Evolutionary conservation across 352 stramenopile species (phyloP).

Genomic region (Globisporangium spiculum): DNA sequence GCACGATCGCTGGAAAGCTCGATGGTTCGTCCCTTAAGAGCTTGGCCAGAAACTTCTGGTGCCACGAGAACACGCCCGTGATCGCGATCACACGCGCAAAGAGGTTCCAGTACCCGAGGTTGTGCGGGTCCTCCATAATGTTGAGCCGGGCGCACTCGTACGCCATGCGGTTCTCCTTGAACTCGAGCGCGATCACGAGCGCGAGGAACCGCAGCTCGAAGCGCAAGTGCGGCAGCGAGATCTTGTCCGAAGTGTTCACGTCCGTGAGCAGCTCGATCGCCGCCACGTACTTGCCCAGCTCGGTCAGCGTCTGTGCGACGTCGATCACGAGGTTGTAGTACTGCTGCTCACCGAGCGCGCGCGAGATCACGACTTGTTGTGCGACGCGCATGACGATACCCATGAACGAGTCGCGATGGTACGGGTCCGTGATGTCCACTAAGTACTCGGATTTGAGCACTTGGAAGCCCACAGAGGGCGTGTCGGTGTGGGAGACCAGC

Average conservation of each 20-base stretch:
- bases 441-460: constrained; percentile 82
- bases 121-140: constrained; percentile 80
- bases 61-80: constrained; percentile 83
- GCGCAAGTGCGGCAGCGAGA: constrained; percentile 58
- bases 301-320: constrained; percentile 72
- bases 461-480: constrained; percentile 71
- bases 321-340: constrained; percentile 83
- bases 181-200: constrained; percentile 80
- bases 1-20: constrained; percentile 75
- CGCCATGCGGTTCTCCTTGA: constrained; percentile 85
- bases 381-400: constrained; percentile 82
- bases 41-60: constrained; percentile 87
- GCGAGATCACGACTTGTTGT: constrained; percentile 78
- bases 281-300: constrained; percentile 78
- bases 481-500: constrained; percentile 53
- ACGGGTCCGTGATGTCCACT: constrained; percentile 73
- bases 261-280: constrained; percentile 85
- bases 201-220: constrained; percentile 83
- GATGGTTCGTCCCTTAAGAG: constrained; percentile 70
- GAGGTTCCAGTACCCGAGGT: constrained; percentile 84
- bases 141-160: constrained; percentile 86
- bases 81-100: constrained; percentile 83
- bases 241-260: constrained; percentile 86
- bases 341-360: constrained; percentile 62
- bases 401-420: constrained; percentile 78